phyloP scores from a whole-genome alignment of 495 filamentous ascomycete genomes.

The Aspergillus baeticus region DNA sequence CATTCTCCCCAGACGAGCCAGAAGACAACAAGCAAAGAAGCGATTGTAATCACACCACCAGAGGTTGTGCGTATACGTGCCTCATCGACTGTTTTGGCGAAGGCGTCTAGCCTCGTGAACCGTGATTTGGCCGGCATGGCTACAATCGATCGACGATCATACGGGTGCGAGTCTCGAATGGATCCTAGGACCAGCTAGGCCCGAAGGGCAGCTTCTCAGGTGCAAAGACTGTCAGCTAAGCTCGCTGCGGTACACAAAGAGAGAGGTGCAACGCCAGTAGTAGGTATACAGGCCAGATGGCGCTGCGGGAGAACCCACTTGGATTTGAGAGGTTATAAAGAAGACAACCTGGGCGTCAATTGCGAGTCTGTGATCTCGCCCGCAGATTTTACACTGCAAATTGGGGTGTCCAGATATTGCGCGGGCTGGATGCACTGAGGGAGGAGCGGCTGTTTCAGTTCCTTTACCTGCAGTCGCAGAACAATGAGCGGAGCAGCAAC shows the following conservation, averaged over 20 bases:
- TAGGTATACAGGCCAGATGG: too few species aligned
- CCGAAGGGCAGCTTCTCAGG: neutral
- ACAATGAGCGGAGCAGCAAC: neutral
- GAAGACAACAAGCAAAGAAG: conserved; percentile 80
- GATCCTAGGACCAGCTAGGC: conserved; percentile 9
- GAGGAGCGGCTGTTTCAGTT: neutral
- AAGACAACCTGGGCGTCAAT: conserved; percentile 7
- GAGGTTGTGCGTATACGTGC: conserved; percentile 96
- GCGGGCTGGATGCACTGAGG: conserved; percentile 6
- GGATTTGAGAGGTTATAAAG: conserved; percentile 1
- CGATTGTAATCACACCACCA: conserved; percentile 91
- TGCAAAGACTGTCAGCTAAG: neutral
- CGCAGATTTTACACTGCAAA: conserved; percentile 5
- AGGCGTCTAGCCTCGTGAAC: conserved; percentile 95
- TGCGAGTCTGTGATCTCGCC: conserved; percentile 1
- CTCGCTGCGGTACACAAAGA: neutral
- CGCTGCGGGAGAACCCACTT: neutral
- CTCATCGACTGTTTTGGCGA: conserved; percentile 98
- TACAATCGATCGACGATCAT: conserved; percentile 31
- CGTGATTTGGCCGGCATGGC: conserved; percentile 65
- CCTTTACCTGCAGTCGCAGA: neutral
- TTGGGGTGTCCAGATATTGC: conserved; percentile 28
- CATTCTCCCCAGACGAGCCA: conserved; percentile 95
- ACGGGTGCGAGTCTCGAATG: conserved; percentile 5
- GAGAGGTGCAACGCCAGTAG: too few species aligned